Base-by-base conservation (phyloP, 2,329 filamentous ascomycete genomes). In the Falciphora oryzae region DNA sequence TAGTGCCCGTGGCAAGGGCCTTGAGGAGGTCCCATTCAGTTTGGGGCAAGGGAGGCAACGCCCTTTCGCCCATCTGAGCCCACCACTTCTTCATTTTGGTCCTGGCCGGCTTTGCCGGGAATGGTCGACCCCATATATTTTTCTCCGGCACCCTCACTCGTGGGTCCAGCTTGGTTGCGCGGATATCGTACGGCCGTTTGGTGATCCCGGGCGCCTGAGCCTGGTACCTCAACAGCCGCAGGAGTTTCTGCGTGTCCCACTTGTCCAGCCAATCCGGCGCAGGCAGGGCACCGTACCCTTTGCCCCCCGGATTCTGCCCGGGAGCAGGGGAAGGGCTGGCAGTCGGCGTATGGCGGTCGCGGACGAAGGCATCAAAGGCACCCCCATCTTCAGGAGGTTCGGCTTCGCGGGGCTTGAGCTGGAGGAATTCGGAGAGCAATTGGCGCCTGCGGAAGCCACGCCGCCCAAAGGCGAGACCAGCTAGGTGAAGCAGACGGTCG, bases 21-120 rank as follows among this genome's bases (percentile, higher is more conserved):
- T 73, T 73, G n/a, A 89, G 73, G 18, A 79, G 70, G 18, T 87
- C 77, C 85, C 85, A 89, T 70, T 88, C 84, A 25, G 76, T 75
- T 32, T 72, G 74, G 8, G 78, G 78, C 22, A 89, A 65, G 0
- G 86, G 86, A n/a, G 84, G 83, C 69, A 85, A 74, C 8, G 86
- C 67, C 65, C 80, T 83, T 16, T 78, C 72, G 0, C 80, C 74
- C 22, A 77, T 70, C 4, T 65, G 65, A 53, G 73, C 78, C 81
- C 83, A 89, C 75, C 80, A 83, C 28, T 73, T 76, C 32, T 76
- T 79, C 60, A 75, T 69, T 66, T 81, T 82, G 13, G 76, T 77
- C n/a, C 77, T 75, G 10, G 74, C 69, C 0, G 80, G 69, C 58
- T 73, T 78, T 6, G 74, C 68, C 3, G 76, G 66, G 1, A 80